These are phyloP conservation scores for Fraxinus cuspidata DNA, from an alignment of 257 asterid genomes.

Conservation along the genomic window DNA sequence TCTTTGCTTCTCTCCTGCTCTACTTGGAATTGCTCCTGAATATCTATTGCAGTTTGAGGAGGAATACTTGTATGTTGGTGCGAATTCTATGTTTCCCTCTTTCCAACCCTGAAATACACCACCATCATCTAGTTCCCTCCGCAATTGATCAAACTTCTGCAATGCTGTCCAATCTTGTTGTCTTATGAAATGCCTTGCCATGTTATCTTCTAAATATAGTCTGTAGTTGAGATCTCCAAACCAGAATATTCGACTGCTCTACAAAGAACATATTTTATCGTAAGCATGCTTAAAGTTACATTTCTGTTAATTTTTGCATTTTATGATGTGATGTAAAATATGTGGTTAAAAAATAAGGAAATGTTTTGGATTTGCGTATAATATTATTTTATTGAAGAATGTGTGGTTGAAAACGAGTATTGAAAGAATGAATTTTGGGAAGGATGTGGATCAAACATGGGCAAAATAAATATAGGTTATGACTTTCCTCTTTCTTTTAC, in stretches of 20 bases:
- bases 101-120: slow-evolving; percentile 94
- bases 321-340: too few species aligned
- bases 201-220: slow-evolving; percentile 70
- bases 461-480: background rate
- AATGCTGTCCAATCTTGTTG: slow-evolving; percentile 73
- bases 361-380: too few species aligned
- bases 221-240: slow-evolving; percentile 98
- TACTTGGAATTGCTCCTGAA: background rate
- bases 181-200: slow-evolving; percentile 73
- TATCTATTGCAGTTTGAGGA: background rate
- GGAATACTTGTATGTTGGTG: background rate
- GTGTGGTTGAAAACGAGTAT: too few species aligned
- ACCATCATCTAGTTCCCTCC: slow-evolving; percentile 68
- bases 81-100: slow-evolving; percentile 86
- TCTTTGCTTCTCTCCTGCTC: slow-evolving; percentile 79
- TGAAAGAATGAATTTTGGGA: too few species aligned
- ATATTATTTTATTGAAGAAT: too few species aligned
- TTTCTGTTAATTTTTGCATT: background rate
- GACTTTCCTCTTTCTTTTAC: background rate
- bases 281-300: slow-evolving; percentile 1
- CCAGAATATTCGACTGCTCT: slow-evolving; percentile 89
- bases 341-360: too few species aligned
- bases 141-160: slow-evolving; percentile 78
- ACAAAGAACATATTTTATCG: slow-evolving; percentile 35
- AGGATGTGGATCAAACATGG: too few species aligned